Evolutionary conservation across 108 stramenopile species (phyloP).

Genomic region (Cyclostephanos invisitatus): DNA sequence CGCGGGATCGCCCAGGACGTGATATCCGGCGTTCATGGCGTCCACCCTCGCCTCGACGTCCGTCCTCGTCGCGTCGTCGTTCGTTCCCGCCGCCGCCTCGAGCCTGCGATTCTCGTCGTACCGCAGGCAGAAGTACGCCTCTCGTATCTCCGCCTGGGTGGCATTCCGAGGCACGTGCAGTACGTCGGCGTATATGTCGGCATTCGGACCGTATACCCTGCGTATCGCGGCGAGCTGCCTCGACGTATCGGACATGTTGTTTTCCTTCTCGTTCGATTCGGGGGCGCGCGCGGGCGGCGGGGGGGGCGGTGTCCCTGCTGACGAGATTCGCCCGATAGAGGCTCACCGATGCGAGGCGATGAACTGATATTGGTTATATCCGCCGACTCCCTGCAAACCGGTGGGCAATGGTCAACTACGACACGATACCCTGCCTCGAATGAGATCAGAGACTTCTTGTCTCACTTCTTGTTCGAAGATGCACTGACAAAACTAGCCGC

Average conservation of each 20-base stretch:
- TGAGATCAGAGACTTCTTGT: no score
- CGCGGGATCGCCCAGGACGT: slow-evolving; percentile 27
- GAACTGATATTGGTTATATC: no score
- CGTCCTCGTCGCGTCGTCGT: neutral
- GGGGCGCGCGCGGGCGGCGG: no score
- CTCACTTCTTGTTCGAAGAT: no score
- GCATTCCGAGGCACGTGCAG: slow-evolving; percentile 41
- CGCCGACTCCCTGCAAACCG: no score
- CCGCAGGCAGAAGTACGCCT: slow-evolving; percentile 66
- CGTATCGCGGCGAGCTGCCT: slow-evolving; percentile 18
- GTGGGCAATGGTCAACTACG: no score
- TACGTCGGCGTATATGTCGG: slow-evolving; percentile 49
- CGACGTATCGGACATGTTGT: neutral
- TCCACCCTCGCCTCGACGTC: slow-evolving; percentile 39
- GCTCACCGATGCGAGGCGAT: no score
- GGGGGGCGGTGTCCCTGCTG: no score
- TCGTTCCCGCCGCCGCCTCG: slow-evolving; percentile 5
- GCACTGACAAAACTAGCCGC: no score
- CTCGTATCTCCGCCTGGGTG: slow-evolving; percentile 53
- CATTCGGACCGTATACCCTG: slow-evolving; percentile 42
- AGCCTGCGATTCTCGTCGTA: slow-evolving; percentile 36
- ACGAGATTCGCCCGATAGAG: no score
- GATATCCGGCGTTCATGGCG: slow-evolving; percentile 37
- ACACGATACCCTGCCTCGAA: no score
- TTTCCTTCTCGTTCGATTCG: neutral